phyloP scores from a whole-genome alignment of 148 eudicot genomes.

The Selenicereus undatus region DNA sequence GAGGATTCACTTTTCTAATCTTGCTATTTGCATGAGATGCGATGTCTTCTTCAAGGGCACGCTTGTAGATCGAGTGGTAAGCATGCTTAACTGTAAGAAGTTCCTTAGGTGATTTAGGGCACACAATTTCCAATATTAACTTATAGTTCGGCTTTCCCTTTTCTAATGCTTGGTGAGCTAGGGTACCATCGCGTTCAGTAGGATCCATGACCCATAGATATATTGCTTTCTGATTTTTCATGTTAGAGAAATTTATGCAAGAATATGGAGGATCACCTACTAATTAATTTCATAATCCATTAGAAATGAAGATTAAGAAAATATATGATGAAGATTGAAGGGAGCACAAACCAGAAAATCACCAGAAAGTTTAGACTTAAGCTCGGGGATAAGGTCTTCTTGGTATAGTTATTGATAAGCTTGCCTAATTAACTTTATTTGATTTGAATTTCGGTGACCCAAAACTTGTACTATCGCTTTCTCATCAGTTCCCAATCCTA shows the following conservation, averaged over 20 bases:
- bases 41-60: conserved; percentile 79
- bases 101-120: conserved; percentile 66
- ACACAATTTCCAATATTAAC: conserved; percentile 55
- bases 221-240: conserved; percentile 16
- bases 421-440: conserved; percentile 26
- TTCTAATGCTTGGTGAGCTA: conserved; percentile 61
- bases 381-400: conserved; percentile 29
- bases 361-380: conserved; percentile 31
- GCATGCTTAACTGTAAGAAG: conserved; percentile 58
- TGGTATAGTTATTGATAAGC: conserved; percentile 33
- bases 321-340: neutral
- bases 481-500: conserved; percentile 39
- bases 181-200: conserved; percentile 59
- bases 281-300: neutral
- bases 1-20: conserved; percentile 40
- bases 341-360: conserved; percentile 18
- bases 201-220: conserved; percentile 56
- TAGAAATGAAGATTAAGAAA: neutral
- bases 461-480: conserved; percentile 26
- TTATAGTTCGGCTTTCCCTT: conserved; percentile 40
- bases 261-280: neutral
- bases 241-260: neutral
- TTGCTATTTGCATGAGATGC: conserved; percentile 55
- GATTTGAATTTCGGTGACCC: conserved; percentile 32
- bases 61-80: conserved; percentile 61